Base-by-base conservation (phyloP, 768 basidiomycete genomes). In the Mycena latifolia region DNA sequence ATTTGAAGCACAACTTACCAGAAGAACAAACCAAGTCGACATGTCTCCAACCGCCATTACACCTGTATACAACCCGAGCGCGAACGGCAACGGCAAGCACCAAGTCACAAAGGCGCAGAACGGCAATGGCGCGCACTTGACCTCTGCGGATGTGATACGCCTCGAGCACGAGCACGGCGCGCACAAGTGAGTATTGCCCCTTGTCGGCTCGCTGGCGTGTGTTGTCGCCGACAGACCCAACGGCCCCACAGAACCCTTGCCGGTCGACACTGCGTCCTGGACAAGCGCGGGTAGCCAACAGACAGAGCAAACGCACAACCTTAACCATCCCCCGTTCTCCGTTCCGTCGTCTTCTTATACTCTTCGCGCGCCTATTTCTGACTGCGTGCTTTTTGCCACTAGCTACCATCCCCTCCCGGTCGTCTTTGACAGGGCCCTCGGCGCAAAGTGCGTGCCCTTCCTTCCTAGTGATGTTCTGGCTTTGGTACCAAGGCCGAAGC, bases 361-460 rank as follows among this genome's bases (percentile, higher is more conserved):
- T 72, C 72, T 66, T 27, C 73, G 63, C 68, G 66, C 72, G 75
- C 58, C 67, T 37, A 63, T 48, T 63, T 50, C 76, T 81, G 76
- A 80, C 75, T 71, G 83, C 79, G 82, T 76, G 71, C 71, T 82
- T 81, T 80, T 81, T 80, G 75, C 82, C 55, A 75, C 80, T 81
- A 98, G 97, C 80, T 98, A 99, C 77, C 95, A 98, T 76, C 96
- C 98, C 0, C 82, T 99, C 11, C 96, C 97, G 11, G 88, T 98
- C 66, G 96, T 98, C 54, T 97, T 99, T 73, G 95, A 98, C 70
- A 86, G 88, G 48, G 97, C 93, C 24, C 86, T 87, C 67, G 98
- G 97, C 46, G 95, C 93, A 27, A 93, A 90, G 93, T 95, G 33
- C 47, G 29, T 48, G 45, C 41, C 20, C 20, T 31, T 28, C 66